phyloP scores from a whole-genome alignment of 495 filamentous ascomycete species.

The Cercophora sp. region DNA sequence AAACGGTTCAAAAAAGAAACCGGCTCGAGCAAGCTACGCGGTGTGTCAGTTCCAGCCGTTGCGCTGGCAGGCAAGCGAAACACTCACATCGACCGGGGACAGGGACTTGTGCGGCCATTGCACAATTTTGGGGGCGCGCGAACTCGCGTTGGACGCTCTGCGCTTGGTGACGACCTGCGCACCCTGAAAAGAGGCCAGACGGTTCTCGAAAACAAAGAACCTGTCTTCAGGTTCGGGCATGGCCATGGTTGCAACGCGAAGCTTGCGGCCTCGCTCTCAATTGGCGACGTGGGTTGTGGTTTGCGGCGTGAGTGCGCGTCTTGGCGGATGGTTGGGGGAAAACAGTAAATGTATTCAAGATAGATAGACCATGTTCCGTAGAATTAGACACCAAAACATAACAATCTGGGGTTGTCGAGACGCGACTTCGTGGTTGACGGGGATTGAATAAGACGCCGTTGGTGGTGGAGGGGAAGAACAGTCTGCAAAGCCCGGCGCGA shows the following conservation, averaged over 20 bases:
- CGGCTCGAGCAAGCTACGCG: slow-evolving; percentile 75
- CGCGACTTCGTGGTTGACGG: too few relatives aligned
- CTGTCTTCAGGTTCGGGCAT: slow-evolving; percentile 27
- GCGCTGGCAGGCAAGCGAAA: not conserved
- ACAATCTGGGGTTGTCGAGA: too few relatives aligned
- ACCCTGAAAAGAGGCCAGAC: slow-evolving; percentile 69
- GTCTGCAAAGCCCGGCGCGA: not conserved
- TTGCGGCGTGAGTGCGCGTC: too few relatives aligned
- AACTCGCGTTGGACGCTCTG: slow-evolving; percentile 62
- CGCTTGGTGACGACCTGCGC: slow-evolving; percentile 51
- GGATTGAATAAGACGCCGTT: too few relatives aligned
- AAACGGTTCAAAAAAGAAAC: slow-evolving; percentile 82
- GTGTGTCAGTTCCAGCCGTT: slow-evolving; percentile 10
- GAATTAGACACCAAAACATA: too few relatives aligned
- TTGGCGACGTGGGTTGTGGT: too few relatives aligned
- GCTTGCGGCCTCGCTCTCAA: not conserved
- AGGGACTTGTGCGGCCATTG: slow-evolving; percentile 74
- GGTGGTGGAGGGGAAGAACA: slow-evolving; percentile 6
- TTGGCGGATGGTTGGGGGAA: too few relatives aligned
- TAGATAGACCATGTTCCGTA: slow-evolving; percentile 7
- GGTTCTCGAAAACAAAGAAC: slow-evolving; percentile 61
- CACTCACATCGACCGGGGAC: slow-evolving; percentile 59
- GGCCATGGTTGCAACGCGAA: slow-evolving; percentile 15
- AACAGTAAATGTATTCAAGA: too few relatives aligned
- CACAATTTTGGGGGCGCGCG: slow-evolving; percentile 50